Percentiles rank a stretch among this genome's conserved stretches.
Evolutionary conservation across 352 stramenopile species (phyloP).

Genomic region (Phytophthora vignae): DNA sequence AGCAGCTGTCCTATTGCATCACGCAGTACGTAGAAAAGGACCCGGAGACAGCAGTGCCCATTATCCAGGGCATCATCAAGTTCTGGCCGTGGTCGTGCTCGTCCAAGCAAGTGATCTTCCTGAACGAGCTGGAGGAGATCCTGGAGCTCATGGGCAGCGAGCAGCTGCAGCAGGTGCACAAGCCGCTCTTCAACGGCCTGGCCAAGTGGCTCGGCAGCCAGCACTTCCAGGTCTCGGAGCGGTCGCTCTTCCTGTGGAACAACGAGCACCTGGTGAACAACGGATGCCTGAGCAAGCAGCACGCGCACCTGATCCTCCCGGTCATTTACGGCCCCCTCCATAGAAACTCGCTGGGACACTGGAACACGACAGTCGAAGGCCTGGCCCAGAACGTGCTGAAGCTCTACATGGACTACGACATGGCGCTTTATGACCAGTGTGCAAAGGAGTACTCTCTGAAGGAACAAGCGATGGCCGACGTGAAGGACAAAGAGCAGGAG

Average conservation of each 20-base stretch:
- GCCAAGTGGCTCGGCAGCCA: conserved; percentile 93
- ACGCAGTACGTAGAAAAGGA: conserved; percentile 99
- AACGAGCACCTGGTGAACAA: conserved; percentile 98
- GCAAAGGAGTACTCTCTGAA: conserved; percentile 87
- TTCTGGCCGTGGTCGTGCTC: conserved; percentile 96
- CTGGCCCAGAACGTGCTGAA: conserved; percentile 93
- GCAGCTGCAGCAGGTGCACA: conserved; percentile 79
- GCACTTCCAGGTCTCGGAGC: conserved; percentile 97
- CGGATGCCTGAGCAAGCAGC: conserved; percentile 93
- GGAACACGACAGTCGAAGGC: conserved; percentile 98
- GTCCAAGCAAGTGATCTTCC: conserved; percentile 96
- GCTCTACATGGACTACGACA: conserved; percentile 95
- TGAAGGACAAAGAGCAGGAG: conserved; percentile 84
- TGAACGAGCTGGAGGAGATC: conserved; percentile 99
- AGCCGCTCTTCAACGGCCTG: conserved; percentile 81
- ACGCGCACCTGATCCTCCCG: conserved; percentile 94
- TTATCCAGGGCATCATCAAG: conserved; percentile 95
- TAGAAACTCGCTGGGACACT: conserved; percentile 93
- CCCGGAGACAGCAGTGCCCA: conserved; percentile 95
- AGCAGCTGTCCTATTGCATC: conserved; percentile 99
- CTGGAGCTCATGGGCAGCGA: conserved; percentile 95
- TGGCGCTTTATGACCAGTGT: conserved; percentile 93
- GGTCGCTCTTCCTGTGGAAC: conserved; percentile 99
- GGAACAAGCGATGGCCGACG: conserved; percentile 71
- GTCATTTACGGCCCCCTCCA: conserved; percentile 94